These are phyloP conservation scores for Arthonia radiata DNA, from an alignment of 495 filamentous ascomycete genomes.

Conservation along the genomic window DNA sequence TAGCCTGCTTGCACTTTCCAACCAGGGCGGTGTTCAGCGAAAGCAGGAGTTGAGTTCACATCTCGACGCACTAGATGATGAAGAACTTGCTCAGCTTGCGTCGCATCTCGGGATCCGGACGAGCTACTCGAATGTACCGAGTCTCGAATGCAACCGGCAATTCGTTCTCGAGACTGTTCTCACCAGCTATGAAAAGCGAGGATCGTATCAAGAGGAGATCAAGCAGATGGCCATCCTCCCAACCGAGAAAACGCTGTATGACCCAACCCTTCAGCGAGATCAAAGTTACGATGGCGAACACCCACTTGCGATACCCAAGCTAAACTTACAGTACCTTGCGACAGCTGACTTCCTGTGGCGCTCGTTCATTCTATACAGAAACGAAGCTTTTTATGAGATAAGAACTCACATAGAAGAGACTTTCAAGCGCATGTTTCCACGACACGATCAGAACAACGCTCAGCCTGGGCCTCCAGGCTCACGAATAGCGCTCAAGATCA, in stretches of 20 bases:
- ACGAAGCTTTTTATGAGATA: constrained; percentile 85
- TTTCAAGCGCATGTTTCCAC: constrained; percentile 55
- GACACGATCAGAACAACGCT: constrained; percentile 28
- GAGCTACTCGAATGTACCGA: constrained; percentile 41
- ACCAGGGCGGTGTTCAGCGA: constrained; percentile 69
- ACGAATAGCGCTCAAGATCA: constrained; percentile 70
- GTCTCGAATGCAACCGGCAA: constrained; percentile 30
- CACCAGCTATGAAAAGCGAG: constrained; percentile 50
- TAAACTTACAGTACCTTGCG: constrained; percentile 88
- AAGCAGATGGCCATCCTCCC: constrained; percentile 49
- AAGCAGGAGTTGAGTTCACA: constrained; percentile 56
- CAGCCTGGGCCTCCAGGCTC: constrained; percentile 59
- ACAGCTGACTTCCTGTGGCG: constrained; percentile 92
- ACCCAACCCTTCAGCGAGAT: constrained; percentile 56
- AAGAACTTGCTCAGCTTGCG: constrained; percentile 46
- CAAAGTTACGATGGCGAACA: constrained; percentile 74
- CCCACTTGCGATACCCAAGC: constrained; percentile 75
- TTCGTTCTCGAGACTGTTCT: constrained; percentile 57
- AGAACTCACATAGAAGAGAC: constrained; percentile 69
- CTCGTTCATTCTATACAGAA: constrained; percentile 67
- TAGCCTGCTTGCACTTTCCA: constrained; percentile 71
- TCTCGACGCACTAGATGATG: constrained; percentile 41
- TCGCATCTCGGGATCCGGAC: constrained; percentile 51
- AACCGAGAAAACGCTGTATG: constrained; percentile 64
- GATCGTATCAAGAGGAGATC: constrained; percentile 61